Conservation (phyloP, 495 filamentous ascomycete genomes). For the Xylaria acuta region DNA sequence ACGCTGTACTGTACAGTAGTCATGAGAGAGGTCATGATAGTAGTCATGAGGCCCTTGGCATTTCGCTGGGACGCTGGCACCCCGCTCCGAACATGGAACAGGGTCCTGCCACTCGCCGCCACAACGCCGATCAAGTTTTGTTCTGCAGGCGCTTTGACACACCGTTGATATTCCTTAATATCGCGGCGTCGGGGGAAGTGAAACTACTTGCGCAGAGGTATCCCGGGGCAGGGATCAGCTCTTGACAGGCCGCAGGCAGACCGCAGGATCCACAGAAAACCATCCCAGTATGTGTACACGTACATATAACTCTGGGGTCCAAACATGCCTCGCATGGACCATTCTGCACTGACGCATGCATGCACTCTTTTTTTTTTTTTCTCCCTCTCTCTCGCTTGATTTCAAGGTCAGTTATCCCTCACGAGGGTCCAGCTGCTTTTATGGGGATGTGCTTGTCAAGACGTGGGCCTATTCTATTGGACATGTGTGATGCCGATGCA, state of each 20-base stretch:
- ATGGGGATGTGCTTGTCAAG: not conserved
- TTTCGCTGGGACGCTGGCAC: not conserved
- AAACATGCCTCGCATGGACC: not conserved
- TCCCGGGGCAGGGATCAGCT: not conserved
- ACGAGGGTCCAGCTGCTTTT: not conserved
- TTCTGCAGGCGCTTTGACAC: constrained; percentile 24
- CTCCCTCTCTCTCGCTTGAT: not conserved
- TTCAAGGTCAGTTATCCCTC: not conserved
- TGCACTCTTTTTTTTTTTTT: not conserved
- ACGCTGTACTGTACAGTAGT: not conserved
- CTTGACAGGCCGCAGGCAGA: not conserved
- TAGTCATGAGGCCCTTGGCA: not conserved
- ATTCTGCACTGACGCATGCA: not conserved
- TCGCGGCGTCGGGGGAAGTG: not conserved
- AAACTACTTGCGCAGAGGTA: not conserved
- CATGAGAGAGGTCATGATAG: too few species aligned
- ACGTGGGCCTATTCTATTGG: constrained; percentile 9
- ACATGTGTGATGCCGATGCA: not conserved
- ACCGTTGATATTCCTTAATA: not conserved
- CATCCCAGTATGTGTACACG: not conserved
- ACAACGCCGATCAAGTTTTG: constrained; percentile 1
- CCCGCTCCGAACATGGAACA: not conserved
- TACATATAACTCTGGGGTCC: constrained; percentile 1
- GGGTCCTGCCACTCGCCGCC: not conserved
- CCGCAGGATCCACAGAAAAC: not conserved